Percentiles rank a stretch among this genome's conserved stretches.
Evolutionary conservation across 306 rosid species (phyloP).

Genomic region (Cucurbita maxima): DNA sequence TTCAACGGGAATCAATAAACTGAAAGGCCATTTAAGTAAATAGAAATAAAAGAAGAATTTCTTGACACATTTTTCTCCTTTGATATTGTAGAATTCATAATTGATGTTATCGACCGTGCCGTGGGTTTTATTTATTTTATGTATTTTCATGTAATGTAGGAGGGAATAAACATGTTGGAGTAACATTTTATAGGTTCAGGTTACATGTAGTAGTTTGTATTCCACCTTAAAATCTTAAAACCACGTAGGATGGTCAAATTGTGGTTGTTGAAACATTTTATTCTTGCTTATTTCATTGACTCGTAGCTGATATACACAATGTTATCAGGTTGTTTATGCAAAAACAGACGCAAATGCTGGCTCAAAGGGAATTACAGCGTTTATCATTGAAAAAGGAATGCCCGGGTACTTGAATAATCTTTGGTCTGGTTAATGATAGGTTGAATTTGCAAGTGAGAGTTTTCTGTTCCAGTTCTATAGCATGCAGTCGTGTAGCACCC

Average conservation of each 20-base stretch:
- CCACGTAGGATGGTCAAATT: neutral
- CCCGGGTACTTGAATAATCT: conserved; percentile 48
- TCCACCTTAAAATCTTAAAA: neutral
- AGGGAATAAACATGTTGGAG: neutral
- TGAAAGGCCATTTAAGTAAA: neutral
- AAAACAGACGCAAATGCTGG: conserved; percentile 71
- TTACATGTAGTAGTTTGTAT: neutral
- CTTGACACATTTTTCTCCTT: neutral
- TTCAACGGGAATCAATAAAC: neutral
- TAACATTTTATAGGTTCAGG: neutral
- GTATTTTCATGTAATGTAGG: neutral
- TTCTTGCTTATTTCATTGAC: neutral
- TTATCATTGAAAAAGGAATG: conserved; percentile 91
- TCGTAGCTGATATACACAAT: conserved; percentile 19
- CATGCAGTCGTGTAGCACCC: neutral
- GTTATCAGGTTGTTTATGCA: conserved; percentile 78
- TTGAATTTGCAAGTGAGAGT: conserved; percentile 6
- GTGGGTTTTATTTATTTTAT: neutral
- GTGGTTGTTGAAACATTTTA: neutral
- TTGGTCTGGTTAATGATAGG: conserved; percentile 12
- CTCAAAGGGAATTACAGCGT: conserved; percentile 92
- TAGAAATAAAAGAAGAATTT: neutral
- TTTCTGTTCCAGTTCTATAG: neutral
- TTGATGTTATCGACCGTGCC: neutral
- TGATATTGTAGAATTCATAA: neutral